Conservation (phyloP, 2,329 filamentous ascomycete genomes). For the Alternaria sp. region DNA sequence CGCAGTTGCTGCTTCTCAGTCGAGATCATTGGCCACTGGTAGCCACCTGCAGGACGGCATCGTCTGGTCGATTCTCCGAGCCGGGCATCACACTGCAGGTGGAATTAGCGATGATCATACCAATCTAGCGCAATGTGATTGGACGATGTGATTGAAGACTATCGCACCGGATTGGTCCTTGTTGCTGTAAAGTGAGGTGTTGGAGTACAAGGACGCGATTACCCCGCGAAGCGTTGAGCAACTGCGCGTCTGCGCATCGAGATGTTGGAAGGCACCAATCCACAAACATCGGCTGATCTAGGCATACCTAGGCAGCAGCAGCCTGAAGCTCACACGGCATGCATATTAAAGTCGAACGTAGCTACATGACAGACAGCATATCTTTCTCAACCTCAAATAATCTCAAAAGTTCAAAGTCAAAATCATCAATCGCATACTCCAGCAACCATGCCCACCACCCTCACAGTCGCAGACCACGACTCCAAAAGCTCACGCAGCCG, state of each 20-base stretch:
- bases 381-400: not conserved
- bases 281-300: not conserved
- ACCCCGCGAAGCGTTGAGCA: not conserved
- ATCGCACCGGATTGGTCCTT: not conserved
- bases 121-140: no score
- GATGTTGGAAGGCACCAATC: not conserved
- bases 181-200: not conserved
- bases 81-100: rapidly evolving
- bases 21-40: not conserved
- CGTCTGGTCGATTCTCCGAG: not conserved
- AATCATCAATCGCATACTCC: not conserved
- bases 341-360: not conserved
- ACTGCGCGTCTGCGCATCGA: not conserved
- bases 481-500: not conserved
- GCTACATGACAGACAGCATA: not conserved
- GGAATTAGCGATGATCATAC: not conserved
- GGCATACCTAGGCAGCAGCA: not conserved
- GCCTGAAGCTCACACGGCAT: not conserved
- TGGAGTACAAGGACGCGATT: not conserved
- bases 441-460: conserved; percentile 15
- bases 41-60: not conserved
- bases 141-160: no score
- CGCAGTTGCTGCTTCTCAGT: not conserved
- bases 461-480: conserved; percentile 10
- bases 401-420: not conserved